These are phyloP conservation scores for Suillus placidus DNA, from an alignment of 768 basidiomycete species.

Conservation along the genomic window DNA sequence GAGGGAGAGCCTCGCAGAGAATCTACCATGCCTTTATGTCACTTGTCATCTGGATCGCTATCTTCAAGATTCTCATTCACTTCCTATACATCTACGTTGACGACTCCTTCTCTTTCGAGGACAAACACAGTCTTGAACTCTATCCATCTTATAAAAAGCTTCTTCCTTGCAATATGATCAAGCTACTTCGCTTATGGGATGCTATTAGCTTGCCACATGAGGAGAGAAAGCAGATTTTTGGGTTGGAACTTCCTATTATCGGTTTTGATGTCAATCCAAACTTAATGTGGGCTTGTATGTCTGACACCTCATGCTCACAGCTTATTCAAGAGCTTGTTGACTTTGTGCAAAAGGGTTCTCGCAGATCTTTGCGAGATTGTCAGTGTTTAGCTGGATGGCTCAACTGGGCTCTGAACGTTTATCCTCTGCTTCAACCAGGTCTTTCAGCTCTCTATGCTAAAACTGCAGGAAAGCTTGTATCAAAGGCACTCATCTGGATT, in stretches of 20 bases:
- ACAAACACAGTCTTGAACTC: neutral
- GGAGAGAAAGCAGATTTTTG: constrained; percentile 36
- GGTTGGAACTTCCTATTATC: constrained; percentile 29
- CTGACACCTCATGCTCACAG: constrained; percentile 12
- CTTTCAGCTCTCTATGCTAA: too few species aligned
- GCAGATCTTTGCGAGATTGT: too few species aligned
- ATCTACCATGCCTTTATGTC: too few species aligned
- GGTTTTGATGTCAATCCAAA: constrained; percentile 38
- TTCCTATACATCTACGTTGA: constrained; percentile 23
- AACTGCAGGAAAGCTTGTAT: too few species aligned
- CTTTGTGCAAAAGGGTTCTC: neutral
- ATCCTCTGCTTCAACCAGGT: too few species aligned
- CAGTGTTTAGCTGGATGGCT: too few species aligned
- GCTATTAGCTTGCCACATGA: constrained; percentile 33
- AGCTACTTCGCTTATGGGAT: constrained; percentile 36
- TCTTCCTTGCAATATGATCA: neutral
- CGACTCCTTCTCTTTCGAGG: neutral
- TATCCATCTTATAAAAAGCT: constrained; percentile 7
- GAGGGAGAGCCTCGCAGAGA: too few species aligned
- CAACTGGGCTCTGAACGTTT: too few species aligned
- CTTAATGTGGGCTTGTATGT: constrained; percentile 26
- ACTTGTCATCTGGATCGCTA: too few species aligned
- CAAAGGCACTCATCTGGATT: too few species aligned
- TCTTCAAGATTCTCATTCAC: constrained; percentile 11
- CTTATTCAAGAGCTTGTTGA: too few species aligned